Evolutionary conservation across 2,329 filamentous ascomycete species (phyloP).

Genomic region (Fusarium abutilonis): DNA sequence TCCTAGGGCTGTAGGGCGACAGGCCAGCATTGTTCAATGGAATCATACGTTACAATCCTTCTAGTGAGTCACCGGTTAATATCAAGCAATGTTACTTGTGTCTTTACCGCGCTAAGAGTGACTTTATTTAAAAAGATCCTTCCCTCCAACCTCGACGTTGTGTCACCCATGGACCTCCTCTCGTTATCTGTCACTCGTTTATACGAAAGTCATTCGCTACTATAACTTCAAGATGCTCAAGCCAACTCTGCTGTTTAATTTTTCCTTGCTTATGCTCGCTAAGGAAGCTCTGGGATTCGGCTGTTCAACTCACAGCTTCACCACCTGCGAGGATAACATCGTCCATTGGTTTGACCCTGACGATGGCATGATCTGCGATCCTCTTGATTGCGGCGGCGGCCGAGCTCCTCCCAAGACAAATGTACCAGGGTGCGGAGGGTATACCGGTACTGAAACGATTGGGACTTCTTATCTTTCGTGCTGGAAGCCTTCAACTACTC

Average conservation of each 20-base stretch:
- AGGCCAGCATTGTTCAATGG: slow-evolving; percentile 2
- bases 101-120: not conserved
- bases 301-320: slow-evolving; percentile 31
- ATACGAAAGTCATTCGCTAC: not conserved
- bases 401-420: slow-evolving; percentile 60
- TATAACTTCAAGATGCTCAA: slow-evolving; percentile 17
- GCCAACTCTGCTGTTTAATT: not conserved
- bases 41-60: not conserved
- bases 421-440: slow-evolving; percentile 60
- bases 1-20: not conserved
- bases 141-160: not conserved
- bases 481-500: slow-evolving; percentile 26
- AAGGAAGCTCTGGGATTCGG: slow-evolving; percentile 21
- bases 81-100: not conserved
- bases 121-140: not conserved
- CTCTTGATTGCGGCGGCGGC: slow-evolving; percentile 65
- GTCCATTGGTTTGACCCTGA: slow-evolving; percentile 57
- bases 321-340: slow-evolving; percentile 38
- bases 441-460: slow-evolving; percentile 50
- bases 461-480: slow-evolving; percentile 31
- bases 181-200: slow-evolving; percentile 12
- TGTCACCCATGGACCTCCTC: not conserved
- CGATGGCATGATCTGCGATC: slow-evolving; percentile 62
- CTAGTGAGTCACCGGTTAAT: not conserved
- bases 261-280: slow-evolving; percentile 22